phyloP scores from a whole-genome alignment of 192 early-diverging fungal genomes.

The Cladochytrium replicatum region DNA sequence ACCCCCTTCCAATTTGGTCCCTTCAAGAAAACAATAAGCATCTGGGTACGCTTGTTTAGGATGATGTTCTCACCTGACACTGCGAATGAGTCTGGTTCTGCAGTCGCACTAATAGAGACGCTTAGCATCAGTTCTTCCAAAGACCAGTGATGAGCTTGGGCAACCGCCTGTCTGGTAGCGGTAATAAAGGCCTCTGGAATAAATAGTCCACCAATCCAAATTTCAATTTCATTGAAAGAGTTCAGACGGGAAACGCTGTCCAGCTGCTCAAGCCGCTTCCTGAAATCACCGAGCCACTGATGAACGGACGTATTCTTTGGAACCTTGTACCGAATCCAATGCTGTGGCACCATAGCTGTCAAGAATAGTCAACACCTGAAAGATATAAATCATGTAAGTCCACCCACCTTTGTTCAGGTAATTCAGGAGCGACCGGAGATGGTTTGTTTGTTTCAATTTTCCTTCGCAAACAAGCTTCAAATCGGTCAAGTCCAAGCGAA shows the following conservation, averaged over 20 bases:
- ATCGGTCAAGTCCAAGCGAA: slow-evolving; percentile 58
- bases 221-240: slow-evolving; percentile 7
- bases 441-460: slow-evolving; percentile 78
- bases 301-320: slow-evolving; percentile 46
- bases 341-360: slow-evolving; percentile 57
- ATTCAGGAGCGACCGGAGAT: slow-evolving; percentile 58
- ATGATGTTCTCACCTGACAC: slow-evolving; percentile 17
- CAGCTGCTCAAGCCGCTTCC: slow-evolving; percentile 56
- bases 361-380: background rate
- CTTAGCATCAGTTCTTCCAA: slow-evolving; percentile 67
- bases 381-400: background rate
- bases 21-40: too few species aligned
- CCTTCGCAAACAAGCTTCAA: slow-evolving; percentile 62
- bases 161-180: slow-evolving; percentile 76
- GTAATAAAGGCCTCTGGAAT: slow-evolving; percentile 86
- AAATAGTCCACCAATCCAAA: slow-evolving; percentile 88
- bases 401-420: slow-evolving; percentile 50
- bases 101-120: slow-evolving; percentile 5
- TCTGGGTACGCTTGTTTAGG: background rate
- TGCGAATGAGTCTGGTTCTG: slow-evolving; percentile 9
- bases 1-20: slow-evolving; percentile 31
- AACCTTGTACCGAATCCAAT: slow-evolving; percentile 63
- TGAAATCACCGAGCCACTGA: slow-evolving; percentile 67
- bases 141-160: slow-evolving; percentile 63
- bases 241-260: slow-evolving; percentile 24